Evolutionary conservation across 2,329 filamentous ascomycete species (phyloP).

Genomic region (Stagonosporopsis cucurbitacearum): DNA sequence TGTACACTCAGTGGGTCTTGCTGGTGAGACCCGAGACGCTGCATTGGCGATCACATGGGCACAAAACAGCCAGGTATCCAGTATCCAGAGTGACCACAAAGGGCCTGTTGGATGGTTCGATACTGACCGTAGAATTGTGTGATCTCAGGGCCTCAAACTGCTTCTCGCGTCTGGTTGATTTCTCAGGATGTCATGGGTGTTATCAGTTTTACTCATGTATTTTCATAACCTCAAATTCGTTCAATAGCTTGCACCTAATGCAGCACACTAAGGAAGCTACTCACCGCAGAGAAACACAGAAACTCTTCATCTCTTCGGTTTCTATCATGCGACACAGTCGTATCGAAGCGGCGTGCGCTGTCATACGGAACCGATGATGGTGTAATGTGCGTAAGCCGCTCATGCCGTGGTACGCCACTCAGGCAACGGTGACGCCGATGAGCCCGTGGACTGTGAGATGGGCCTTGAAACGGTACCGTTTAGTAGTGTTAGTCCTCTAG

Average conservation of each 20-base stretch:
- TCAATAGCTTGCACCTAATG: not conserved
- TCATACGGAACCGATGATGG: not conserved
- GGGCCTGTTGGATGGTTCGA: too few relatives aligned
- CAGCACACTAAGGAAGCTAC: not conserved
- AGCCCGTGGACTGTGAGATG: too few relatives aligned
- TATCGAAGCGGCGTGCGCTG: not conserved
- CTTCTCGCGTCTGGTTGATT: too few relatives aligned
- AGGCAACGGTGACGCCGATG: not conserved
- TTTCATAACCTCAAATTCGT: too few relatives aligned
- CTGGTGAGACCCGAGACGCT: too few relatives aligned
- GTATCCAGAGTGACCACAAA: too few relatives aligned
- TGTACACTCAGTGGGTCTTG: not conserved
- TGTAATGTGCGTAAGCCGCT: not conserved
- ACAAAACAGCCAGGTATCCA: too few relatives aligned
- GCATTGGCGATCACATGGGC: too few relatives aligned
- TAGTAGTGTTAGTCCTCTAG: not conserved
- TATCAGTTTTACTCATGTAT: too few relatives aligned
- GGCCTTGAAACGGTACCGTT: not conserved
- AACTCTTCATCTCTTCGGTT: not conserved
- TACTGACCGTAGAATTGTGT: too few relatives aligned
- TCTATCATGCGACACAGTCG: not conserved
- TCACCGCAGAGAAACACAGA: not conserved
- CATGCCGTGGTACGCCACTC: not conserved
- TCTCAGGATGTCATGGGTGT: too few relatives aligned
- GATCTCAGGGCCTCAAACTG: too few relatives aligned